phyloP scores from a whole-genome alignment of 768 basidiomycete species.

The Leccinum fibrillosum region DNA sequence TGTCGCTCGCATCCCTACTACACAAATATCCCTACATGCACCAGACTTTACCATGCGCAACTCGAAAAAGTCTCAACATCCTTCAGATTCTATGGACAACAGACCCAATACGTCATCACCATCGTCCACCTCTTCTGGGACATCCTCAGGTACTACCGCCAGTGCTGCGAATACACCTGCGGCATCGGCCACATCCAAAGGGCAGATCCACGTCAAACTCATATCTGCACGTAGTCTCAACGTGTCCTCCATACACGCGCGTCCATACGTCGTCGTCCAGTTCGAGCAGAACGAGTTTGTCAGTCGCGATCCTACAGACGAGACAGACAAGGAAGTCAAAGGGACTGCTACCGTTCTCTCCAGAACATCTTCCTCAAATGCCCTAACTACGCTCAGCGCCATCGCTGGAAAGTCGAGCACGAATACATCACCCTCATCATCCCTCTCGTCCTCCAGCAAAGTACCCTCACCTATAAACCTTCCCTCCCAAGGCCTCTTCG shows the following conservation, averaged over 20 bases:
- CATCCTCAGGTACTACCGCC: slow-evolving; percentile 29
- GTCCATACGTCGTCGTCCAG: slow-evolving; percentile 93
- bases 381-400: slow-evolving; percentile 63
- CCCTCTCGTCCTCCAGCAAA: slow-evolving; percentile 38
- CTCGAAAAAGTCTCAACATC: slow-evolving; percentile 38
- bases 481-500: slow-evolving; percentile 50
- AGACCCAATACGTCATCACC: slow-evolving; percentile 39
- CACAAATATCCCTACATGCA: slow-evolving; percentile 75
- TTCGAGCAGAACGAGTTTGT: slow-evolving; percentile 99
- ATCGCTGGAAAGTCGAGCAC: slow-evolving; percentile 47
- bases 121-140: slow-evolving; percentile 37
- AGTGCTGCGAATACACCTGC: slow-evolving; percentile 20
- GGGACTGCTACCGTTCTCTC: slow-evolving; percentile 64
- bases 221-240: slow-evolving; percentile 86
- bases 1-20: slow-evolving; percentile 52
- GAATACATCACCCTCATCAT: slow-evolving; percentile 43
- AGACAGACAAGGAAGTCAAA: slow-evolving; percentile 85
- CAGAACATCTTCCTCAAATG: slow-evolving; percentile 57
- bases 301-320: slow-evolving; percentile 82
- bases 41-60: slow-evolving; percentile 81
- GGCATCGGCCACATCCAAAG: slow-evolving; percentile 43
- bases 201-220: slow-evolving; percentile 94
- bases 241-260: slow-evolving; percentile 59
- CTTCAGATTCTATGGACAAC: slow-evolving; percentile 33
- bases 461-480: slow-evolving; percentile 29